These are phyloP conservation scores for Teratosphaeria zuluensis DNA, from an alignment of 2,329 filamentous ascomycete species.

Conservation along the genomic window DNA sequence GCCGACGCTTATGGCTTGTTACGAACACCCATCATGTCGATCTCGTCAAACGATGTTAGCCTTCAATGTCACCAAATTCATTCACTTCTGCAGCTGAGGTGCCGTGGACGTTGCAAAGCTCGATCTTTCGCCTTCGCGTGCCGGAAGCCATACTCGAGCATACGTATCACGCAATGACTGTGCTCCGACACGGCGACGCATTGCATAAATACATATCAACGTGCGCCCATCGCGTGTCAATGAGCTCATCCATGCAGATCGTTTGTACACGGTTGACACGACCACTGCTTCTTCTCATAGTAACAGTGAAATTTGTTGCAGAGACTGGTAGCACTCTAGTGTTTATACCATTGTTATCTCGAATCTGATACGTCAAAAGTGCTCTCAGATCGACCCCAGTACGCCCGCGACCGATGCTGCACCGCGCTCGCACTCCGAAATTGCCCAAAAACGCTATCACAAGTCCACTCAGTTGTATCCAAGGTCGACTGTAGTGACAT, in stretches of 20 bases:
- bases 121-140: not conserved
- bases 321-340: not conserved
- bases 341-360: not conserved
- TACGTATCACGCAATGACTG: not conserved
- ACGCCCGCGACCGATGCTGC: not conserved
- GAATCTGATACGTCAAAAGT: not conserved
- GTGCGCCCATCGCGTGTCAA: too few species aligned
- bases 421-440: not conserved
- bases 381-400: not conserved
- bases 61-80: not conserved
- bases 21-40: not conserved
- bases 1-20: not conserved
- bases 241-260: too few species aligned
- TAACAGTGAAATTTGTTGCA: not conserved
- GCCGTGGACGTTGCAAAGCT: not conserved
- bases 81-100: not conserved
- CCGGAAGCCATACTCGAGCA: not conserved
- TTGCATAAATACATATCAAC: too few species aligned
- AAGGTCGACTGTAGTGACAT: conserved; percentile 29
- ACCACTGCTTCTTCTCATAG: too few species aligned
- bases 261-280: too few species aligned
- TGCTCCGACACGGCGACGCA: not conserved
- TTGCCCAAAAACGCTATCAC: not conserved
- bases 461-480: not conserved
- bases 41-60: not conserved